Evolutionary conservation across 768 basidiomycete species (phyloP).

Genomic region (Rhizopogon vinicolor): DNA sequence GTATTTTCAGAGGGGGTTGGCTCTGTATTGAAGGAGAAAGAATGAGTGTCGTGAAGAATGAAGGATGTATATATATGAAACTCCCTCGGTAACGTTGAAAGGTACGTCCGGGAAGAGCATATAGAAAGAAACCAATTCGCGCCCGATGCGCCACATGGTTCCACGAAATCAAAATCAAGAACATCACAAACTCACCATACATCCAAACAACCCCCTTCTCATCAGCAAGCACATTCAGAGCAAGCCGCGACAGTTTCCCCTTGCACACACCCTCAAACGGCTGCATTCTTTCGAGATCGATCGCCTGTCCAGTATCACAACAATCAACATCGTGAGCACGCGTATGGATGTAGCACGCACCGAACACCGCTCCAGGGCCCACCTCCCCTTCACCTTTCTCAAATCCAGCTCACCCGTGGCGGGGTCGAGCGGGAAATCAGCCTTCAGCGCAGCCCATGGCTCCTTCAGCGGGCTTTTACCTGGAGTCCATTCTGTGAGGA

Average conservation of each 20-base stretch:
- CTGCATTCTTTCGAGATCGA: not conserved
- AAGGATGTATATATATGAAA: constrained; percentile 1
- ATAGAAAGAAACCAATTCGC: no score
- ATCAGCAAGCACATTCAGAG: not conserved
- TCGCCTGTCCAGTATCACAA: not conserved
- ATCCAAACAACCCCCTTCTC: constrained; percentile 6
- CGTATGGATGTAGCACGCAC: not conserved
- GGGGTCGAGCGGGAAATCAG: constrained; percentile 20
- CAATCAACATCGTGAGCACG: not conserved
- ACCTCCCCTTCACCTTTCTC: constrained; percentile 12
- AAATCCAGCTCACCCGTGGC: constrained; percentile 15
- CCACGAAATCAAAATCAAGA: no score
- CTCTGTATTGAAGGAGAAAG: constrained; percentile 9
- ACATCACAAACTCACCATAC: constrained; percentile 11
- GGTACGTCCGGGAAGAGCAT: constrained; percentile 15
- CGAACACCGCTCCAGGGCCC: constrained; percentile 13
- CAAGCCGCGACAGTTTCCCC: not conserved
- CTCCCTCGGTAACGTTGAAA: constrained; percentile 10
- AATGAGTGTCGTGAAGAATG: not conserved
- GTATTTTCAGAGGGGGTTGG: constrained; percentile 22
- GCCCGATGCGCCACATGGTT: not conserved
- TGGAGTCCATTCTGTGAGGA: constrained; percentile 23
- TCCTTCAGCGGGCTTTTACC: constrained; percentile 25
- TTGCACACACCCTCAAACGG: not conserved
- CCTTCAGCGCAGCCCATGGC: constrained; percentile 20